Percentiles rank a stretch among this genome's conserved stretches.
Conservation (phyloP, 306 rosid species). For the Heteromeles arbutifolia region DNA sequence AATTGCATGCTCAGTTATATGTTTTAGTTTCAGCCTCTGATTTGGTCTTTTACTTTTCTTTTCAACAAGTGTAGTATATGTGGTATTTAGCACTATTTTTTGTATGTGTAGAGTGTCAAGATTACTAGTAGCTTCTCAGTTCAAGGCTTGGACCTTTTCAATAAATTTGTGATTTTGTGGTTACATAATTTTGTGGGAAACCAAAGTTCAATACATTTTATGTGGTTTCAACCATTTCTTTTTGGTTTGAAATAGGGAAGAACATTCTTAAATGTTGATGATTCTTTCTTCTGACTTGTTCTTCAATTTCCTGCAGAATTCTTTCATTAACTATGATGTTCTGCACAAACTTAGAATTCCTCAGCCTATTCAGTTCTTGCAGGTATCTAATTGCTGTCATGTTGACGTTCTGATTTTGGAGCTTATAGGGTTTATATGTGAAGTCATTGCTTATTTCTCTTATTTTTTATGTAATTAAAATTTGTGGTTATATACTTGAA, state of each 20-base stretch:
- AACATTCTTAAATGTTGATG: constrained; percentile 4
- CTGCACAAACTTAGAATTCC: constrained; percentile 88
- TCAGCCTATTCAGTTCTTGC: constrained; percentile 89
- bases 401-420: constrained; percentile 15
- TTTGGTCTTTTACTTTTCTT: background rate
- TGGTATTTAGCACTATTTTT: background rate
- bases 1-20: background rate
- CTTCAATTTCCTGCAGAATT: constrained; percentile 55
- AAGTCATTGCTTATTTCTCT: constrained; percentile 7
- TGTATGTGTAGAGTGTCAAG: background rate
- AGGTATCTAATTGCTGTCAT: constrained; percentile 63
- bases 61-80: background rate
- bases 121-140: background rate
- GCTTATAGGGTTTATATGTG: constrained; percentile 18
- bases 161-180: background rate
- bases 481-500: constrained; percentile 41
- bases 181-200: background rate
- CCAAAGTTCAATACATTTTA: background rate
- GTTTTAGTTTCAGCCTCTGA: background rate
- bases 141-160: constrained; percentile 1
- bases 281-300: background rate
- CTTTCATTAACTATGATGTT: constrained; percentile 69
- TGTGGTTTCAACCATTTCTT: background rate
- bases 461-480: constrained; percentile 29
- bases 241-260: background rate